Evolutionary conservation across 257 asterid species (phyloP).

Genomic region (Primulina eburnea): DNA sequence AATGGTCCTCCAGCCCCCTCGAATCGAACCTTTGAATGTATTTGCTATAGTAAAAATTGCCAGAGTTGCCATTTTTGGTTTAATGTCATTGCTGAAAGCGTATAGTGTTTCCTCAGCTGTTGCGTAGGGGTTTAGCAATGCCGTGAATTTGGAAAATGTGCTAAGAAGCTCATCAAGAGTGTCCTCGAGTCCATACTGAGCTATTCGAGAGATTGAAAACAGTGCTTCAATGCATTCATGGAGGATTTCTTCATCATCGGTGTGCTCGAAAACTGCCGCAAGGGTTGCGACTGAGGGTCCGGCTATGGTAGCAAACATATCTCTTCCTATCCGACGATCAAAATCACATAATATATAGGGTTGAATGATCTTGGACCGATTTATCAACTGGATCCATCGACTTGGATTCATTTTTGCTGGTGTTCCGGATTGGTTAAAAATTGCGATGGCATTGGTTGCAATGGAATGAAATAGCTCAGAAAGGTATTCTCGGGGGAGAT

Average conservation of each 20-base stretch:
- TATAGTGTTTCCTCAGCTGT: constrained; percentile 80
- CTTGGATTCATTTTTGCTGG: constrained; percentile 66
- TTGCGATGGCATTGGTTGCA: constrained; percentile 49
- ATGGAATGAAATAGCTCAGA: constrained; percentile 84
- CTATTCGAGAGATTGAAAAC: constrained; percentile 78
- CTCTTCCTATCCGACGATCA: constrained; percentile 78
- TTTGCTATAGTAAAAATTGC: constrained; percentile 83
- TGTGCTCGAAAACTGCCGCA: constrained; percentile 78
- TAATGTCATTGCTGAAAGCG: constrained; percentile 77
- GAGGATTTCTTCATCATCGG: constrained; percentile 77
- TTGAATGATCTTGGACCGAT: constrained; percentile 52
- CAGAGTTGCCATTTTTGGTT: constrained; percentile 85
- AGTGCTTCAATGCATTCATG: constrained; percentile 77
- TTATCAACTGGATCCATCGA: constrained; percentile 83
- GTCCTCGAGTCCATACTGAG: constrained; percentile 81
- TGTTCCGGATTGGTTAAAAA: constrained; percentile 33
- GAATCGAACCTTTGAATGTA: constrained; percentile 65
- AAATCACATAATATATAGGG: constrained; percentile 58
- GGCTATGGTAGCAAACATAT: constrained; percentile 80
- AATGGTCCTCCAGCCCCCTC: constrained; percentile 93
- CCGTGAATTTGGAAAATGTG: constrained; percentile 82
- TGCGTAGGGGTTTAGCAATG: constrained; percentile 71
- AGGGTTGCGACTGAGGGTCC: constrained; percentile 89
- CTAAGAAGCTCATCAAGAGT: constrained; percentile 78
- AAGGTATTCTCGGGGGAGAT: constrained; percentile 86